Base-by-base conservation (phyloP, 1,284 basidiomycete genomes). In the Tylopilus sp. region DNA sequence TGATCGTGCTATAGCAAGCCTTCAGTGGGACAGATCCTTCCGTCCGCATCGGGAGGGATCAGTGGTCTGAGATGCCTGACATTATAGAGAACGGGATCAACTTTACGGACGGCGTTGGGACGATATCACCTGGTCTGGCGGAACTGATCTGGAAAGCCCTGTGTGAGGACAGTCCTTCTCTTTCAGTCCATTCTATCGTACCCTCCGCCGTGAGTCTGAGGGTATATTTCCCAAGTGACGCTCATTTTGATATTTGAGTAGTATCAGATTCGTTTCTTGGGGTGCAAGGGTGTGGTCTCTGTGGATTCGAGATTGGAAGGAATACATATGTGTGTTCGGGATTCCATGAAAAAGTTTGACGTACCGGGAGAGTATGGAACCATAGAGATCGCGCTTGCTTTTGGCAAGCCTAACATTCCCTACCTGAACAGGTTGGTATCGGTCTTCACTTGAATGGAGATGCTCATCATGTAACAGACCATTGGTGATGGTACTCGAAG, bases 21-120 rank as follows among this genome's bases (percentile, higher is more conserved):
- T 92, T 92, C 63, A 89, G 88, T 0, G 85, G 86, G 1, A 92
- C 90, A 3, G 83, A 88, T 62, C 82, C 84, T 0, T 87, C 86
- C 0, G 78, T 90, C 25, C 67, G 68, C 17, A 81, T 92, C 41
- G 56, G 55, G 4, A 68, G 68, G n/a, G 60, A 75, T 40, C 75
- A 89, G 60, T 88, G 86, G 85, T 76, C 80, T 51, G 73, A 77
- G 56, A 75, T 87, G 37, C 65, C 68, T 0, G 86, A 89, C 62
- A 68, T 89, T 7, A 72, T 71, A 25, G 61, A 60, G 24, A 62
- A 76, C 19, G 67, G 65, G 0, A 75, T 83, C 46, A 64, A 78
- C 25, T 86, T 86, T 63, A 90, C 88, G 0, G 89, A 92, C 59
- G 90, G 90, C 33, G 78, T 85, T 20, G 90, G 90, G 1, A 90